Evolutionary conservation across 2,329 filamentous ascomycete species (phyloP), one percentile per base, ranked within the genome.

Genomic region (Sporothrix brunneoviolacea): DNA sequence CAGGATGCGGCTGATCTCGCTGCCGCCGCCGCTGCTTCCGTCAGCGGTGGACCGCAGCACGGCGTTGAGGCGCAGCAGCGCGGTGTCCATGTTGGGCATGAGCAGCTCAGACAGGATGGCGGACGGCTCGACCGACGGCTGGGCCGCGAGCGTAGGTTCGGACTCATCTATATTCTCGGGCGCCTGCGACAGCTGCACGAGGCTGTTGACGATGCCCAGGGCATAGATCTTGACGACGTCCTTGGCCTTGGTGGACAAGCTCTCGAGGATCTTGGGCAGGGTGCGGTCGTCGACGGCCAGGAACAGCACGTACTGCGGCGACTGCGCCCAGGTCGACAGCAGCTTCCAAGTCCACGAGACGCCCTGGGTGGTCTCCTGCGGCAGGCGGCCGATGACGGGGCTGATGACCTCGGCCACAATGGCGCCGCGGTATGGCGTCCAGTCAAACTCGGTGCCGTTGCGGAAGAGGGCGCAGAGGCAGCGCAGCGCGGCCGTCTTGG

Each of bases 151-250:
- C n/a, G n/a, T n/a, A n/a, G n/a, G n/a, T n/a, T n/a, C n/a, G n/a
- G n/a, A n/a, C n/a, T n/a, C n/a, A n/a, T n/a, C n/a, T n/a, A n/a
- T n/a, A n/a, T n/a, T n/a, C 5, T 77, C 72, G 8, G 79, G 72
- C 2, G 77, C 75, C 48, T 73, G 70, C 2, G 81, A 77, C 43
- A 85, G 69, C 49, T 74, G 75, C 30, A 89, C 76, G 30, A 91
- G 70, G 50, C 82, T 85, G 38, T 79, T 77, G 39, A 98, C 66
- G 37, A 97, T 84, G 10, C 82, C 76, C 27, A 98, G 72, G 1
- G 91, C 80, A 63, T 88, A 95, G 1, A 86, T 69, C 62, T 91
- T 93, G 50, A 98, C 91, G 51, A 90, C 84, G 55, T 91, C 87
- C 64, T 93, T 67, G 50, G 61, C 60, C 35, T 81, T 91, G 40